Evolutionary conservation across 2,329 filamentous ascomycete genomes (phyloP).

Genomic region (Colletotrichum theobromicola): DNA sequence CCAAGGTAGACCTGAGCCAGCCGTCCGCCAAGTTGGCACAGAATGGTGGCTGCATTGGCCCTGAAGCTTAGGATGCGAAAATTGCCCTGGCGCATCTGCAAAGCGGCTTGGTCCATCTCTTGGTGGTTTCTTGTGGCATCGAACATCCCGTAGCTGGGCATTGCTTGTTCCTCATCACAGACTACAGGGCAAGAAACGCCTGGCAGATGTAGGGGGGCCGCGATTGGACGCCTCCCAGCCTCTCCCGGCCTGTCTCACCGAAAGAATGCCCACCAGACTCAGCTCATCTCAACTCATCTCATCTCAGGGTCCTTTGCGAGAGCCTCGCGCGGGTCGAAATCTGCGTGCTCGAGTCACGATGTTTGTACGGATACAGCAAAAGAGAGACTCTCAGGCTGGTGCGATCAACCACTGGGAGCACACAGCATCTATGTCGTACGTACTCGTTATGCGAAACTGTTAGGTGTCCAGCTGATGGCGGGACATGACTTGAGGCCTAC

Average conservation of each 20-base stretch:
- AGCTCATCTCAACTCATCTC: background rate
- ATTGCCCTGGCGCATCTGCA: background rate
- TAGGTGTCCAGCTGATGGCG: background rate
- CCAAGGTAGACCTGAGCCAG: no score
- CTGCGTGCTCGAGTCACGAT: background rate
- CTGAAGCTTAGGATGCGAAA: background rate
- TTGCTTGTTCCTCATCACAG: background rate
- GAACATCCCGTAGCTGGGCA: background rate
- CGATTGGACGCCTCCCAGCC: background rate
- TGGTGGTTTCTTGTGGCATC: background rate
- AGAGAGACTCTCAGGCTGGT: background rate
- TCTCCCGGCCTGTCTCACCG: slow-evolving; percentile 5
- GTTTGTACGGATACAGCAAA: background rate
- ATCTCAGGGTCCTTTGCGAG: background rate
- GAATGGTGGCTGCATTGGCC: background rate
- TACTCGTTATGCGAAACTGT: slow-evolving; percentile 12
- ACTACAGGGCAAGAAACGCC: background rate
- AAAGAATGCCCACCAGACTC: slow-evolving; percentile 4
- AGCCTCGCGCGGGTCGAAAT: background rate
- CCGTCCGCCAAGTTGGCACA: background rate
- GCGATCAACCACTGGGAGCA: background rate
- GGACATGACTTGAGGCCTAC: background rate
- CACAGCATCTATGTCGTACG: background rate
- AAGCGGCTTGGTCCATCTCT: slow-evolving; percentile 8
- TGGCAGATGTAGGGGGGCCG: background rate